Base-by-base conservation (phyloP, 768 basidiomycete genomes). In the Tricholoma sp. region DNA sequence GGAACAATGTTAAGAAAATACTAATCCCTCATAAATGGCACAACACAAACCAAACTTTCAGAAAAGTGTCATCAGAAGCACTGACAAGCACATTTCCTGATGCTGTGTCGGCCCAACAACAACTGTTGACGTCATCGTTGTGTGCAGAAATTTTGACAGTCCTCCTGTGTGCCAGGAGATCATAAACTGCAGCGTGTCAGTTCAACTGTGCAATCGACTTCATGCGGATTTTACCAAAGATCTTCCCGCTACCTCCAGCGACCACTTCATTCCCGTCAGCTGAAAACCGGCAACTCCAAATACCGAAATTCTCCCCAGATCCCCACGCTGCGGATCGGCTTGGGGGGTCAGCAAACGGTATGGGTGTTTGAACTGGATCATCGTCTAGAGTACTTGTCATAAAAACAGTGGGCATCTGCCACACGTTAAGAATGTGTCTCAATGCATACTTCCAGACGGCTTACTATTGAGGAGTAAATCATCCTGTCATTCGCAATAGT, bases 271-370 rank as follows among this genome's bases (percentile, higher is more conserved):
- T 91, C 0, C 94, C 95, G 64, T 98, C 96, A 6, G 95, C 93
- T 34, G 94, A 98, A 70, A 98, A 98, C 43, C 91, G 84, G 67
- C 96, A 94, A 60, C 91, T 93, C 86, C 91, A 99, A 54, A 98
- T 90, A 50, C 89, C 84, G 57, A 84, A 86, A 14, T 76, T 72
- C 35, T 82, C 80, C 6, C 76, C 70, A 27, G 75, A 74, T 19
- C 69, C 71, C 66, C 74, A 76, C n/a, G 71, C 60, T 21, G 57
- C 61, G 59, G 61, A 61, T 63, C 81, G 64, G 55, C 68, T 69
- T 67, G 76, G 61, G 56, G 77, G 71, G 61, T 86, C 83, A 18
- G 74, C 66, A 59, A 87, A 85, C 19, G 72, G 72, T 45, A 91
- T 84, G 5, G 89, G 83, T 18, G 79, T 79, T 66, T 89, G 88